These are phyloP conservation scores for Metarhizium anisopliae DNA, from an alignment of 2,329 filamentous ascomycete genomes.

Conservation along the genomic window DNA sequence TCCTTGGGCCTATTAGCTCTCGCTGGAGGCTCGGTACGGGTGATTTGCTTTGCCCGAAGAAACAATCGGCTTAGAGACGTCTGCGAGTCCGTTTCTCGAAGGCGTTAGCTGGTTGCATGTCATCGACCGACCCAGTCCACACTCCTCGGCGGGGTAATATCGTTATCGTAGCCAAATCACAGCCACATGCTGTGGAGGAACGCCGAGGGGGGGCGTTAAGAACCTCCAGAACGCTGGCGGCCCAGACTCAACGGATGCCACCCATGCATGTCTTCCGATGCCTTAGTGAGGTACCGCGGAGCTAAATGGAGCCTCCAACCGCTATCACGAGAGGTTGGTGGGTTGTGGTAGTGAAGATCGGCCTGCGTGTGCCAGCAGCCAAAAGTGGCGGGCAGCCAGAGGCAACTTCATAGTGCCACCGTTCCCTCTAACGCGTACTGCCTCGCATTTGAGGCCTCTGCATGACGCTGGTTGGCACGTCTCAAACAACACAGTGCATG, in stretches of 20 bases:
- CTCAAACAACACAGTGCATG: too few relatives aligned
- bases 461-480: too few relatives aligned
- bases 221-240: too few relatives aligned
- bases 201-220: too few relatives aligned
- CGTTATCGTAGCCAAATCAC: neutral
- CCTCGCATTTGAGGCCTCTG: too few relatives aligned
- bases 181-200: neutral
- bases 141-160: neutral
- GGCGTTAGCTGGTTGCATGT: neutral
- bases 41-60: neutral
- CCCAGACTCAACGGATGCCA: too few relatives aligned
- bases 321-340: neutral
- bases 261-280: neutral
- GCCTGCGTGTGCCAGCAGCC: neutral
- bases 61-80: neutral
- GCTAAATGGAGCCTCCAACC: neutral
- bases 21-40: neutral
- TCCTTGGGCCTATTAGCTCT: neutral
- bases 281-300: conserved; percentile 1
- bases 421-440: neutral
- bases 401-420: neutral
- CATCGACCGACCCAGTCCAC: neutral
- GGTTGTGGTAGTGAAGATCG: neutral
- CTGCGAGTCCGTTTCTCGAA: neutral
- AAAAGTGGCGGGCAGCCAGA: neutral